A percentile compares a stretch with the other conserved stretches of the same genome.
These are phyloP conservation scores for Colletotrichum scovillei DNA, from an alignment of 2,329 filamentous ascomycete genomes.

Conservation along the genomic window DNA sequence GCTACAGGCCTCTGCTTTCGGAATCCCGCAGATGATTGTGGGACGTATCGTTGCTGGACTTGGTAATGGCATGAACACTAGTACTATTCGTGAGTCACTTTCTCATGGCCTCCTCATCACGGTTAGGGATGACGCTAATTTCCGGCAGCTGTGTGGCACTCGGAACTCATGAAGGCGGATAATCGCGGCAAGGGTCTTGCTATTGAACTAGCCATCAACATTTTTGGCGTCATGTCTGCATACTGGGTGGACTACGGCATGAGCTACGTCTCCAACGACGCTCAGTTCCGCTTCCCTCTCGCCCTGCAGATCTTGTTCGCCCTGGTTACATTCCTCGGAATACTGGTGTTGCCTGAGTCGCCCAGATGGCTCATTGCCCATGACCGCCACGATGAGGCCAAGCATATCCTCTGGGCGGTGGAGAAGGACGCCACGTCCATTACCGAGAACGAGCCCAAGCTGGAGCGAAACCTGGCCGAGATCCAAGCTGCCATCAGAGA, in stretches of 20 bases:
- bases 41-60: slow-evolving; percentile 57
- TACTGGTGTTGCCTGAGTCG: slow-evolving; percentile 54
- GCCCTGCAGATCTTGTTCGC: slow-evolving; percentile 57
- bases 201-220: slow-evolving; percentile 51
- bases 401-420: slow-evolving; percentile 46
- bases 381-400: slow-evolving; percentile 56
- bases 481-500: slow-evolving; percentile 54
- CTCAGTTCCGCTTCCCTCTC: slow-evolving; percentile 57
- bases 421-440: slow-evolving; percentile 42
- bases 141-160: slow-evolving; percentile 51
- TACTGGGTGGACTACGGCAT: slow-evolving; percentile 54
- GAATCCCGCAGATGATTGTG: slow-evolving; percentile 54
- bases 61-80: slow-evolving; percentile 59
- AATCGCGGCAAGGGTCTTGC: slow-evolving; percentile 48
- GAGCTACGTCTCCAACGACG: slow-evolving; percentile 47
- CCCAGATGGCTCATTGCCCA: slow-evolving; percentile 61
- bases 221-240: slow-evolving; percentile 48
- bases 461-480: slow-evolving; percentile 45
- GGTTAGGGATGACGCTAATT: background rate
- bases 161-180: slow-evolving; percentile 53
- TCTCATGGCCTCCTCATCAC: background rate
- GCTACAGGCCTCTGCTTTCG: slow-evolving; percentile 55
- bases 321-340: slow-evolving; percentile 46
- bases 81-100: slow-evolving; percentile 51
- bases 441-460: slow-evolving; percentile 40